phyloP scores from a whole-genome alignment of 257 asterid genomes.

The Osmanthus fragrans region DNA sequence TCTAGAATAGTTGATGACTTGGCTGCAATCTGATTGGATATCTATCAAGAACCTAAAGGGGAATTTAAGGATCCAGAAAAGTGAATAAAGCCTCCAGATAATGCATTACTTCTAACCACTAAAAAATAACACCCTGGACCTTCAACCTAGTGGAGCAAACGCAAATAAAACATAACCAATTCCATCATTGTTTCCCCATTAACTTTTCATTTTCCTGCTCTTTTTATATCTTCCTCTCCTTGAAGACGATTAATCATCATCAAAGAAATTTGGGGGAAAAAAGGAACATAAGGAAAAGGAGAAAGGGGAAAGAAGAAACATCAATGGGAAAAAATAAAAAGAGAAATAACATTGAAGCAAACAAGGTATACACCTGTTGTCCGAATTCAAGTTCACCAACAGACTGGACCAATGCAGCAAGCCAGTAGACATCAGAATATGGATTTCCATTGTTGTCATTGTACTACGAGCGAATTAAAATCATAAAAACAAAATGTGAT shows the following conservation, averaged over 20 bases:
- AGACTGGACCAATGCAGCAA: slow-evolving; percentile 87
- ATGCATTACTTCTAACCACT: background rate
- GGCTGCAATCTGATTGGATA: no score
- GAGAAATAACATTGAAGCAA: slow-evolving; percentile 1
- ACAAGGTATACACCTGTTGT: slow-evolving; percentile 64
- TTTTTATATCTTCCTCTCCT: background rate
- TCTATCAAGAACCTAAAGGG: background rate
- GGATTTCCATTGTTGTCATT: slow-evolving; percentile 93
- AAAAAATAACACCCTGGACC: background rate
- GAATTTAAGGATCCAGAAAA: background rate
- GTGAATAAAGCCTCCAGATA: background rate
- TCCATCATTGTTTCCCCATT: background rate
- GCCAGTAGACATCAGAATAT: slow-evolving; percentile 95
- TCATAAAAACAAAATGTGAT: background rate
- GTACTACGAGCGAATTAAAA: slow-evolving; percentile 50
- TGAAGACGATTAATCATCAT: background rate
- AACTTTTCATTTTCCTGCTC: background rate
- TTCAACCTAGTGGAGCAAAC: background rate
- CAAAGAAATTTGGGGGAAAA: background rate
- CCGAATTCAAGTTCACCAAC: slow-evolving; percentile 97
- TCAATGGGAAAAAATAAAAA: background rate
- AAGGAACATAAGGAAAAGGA: background rate
- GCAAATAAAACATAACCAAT: background rate
- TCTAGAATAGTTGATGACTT: no score
- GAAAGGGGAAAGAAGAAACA: background rate